A percentile compares a stretch with the other conserved stretches of the same genome.
Conservation (phyloP, 805 yeast species). For the Zygosaccharomyces pseudorouxii region DNA sequence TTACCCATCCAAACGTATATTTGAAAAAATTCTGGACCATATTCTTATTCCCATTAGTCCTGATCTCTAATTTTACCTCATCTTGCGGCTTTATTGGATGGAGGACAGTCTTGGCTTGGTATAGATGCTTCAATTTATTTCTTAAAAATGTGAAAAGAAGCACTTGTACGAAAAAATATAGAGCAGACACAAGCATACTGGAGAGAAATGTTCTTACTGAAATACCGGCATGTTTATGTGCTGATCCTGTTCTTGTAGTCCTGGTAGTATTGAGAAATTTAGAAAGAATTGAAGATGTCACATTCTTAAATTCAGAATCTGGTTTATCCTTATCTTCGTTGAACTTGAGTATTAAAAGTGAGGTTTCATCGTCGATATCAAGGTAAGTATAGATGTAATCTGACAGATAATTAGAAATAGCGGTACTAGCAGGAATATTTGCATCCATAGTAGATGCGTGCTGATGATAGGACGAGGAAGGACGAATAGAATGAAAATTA, state of each 20-base stretch:
- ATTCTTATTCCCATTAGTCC: neutral
- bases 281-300: constrained; percentile 17
- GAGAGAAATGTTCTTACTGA: constrained; percentile 53
- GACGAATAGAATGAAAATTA: too few relatives aligned
- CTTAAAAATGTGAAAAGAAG: constrained; percentile 39
- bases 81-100: neutral
- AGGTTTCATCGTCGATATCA: constrained; percentile 18
- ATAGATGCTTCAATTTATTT: constrained; percentile 38
- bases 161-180: constrained; percentile 52
- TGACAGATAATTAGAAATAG: constrained; percentile 7
- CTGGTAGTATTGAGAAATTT: constrained; percentile 44
- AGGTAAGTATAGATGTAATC: constrained; percentile 15
- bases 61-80: neutral
- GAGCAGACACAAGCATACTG: constrained; percentile 49
- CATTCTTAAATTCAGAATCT: constrained; percentile 12
- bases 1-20: constrained; percentile 51
- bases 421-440: neutral
- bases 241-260: constrained; percentile 55
- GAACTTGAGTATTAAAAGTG: constrained; percentile 16
- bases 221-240: constrained; percentile 55
- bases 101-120: constrained; percentile 37
- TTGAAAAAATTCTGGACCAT: neutral
- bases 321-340: constrained; percentile 5
- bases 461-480: too few relatives aligned
- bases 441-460: neutral